Percentiles rank a stretch among this genome's conserved stretches.
These are phyloP conservation scores for Aspergillus aculeatus DNA, from an alignment of 2,329 filamentous ascomycete species.

Conservation along the genomic window DNA sequence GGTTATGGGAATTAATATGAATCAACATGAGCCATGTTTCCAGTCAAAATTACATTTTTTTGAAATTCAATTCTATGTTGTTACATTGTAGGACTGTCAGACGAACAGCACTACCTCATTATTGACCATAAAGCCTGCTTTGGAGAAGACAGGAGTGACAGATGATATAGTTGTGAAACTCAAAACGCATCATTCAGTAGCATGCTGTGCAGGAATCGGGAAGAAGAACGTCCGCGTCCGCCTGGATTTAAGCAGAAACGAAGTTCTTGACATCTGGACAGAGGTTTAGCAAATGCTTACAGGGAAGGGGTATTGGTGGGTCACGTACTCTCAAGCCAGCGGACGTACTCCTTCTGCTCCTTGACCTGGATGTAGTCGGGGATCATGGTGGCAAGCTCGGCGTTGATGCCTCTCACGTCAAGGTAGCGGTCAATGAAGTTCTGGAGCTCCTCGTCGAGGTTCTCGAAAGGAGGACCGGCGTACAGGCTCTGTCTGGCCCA, in stretches of 20 bases:
- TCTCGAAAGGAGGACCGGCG: constrained; percentile 87
- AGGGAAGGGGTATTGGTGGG: neutral
- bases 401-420: constrained; percentile 89
- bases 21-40: neutral
- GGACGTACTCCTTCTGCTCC: constrained; percentile 95
- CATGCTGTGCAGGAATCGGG: neutral
- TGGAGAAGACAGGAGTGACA: neutral
- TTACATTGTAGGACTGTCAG: constrained; percentile 17
- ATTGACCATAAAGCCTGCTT: neutral
- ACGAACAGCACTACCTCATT: neutral
- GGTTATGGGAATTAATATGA: too few relatives aligned
- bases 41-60: constrained; percentile 16
- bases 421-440: constrained; percentile 88
- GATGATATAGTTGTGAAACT: neutral
- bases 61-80: constrained; percentile 23
- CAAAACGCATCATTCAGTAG: neutral
- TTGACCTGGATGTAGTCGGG: constrained; percentile 97
- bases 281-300: constrained; percentile 11
- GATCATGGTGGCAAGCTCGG: constrained; percentile 81
- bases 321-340: constrained; percentile 72
- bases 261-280: constrained; percentile 74
- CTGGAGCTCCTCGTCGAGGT: constrained; percentile 94
- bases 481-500: constrained; percentile 78
- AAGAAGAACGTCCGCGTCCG: neutral
- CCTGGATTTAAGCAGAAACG: constrained; percentile 61